phyloP scores from a whole-genome alignment of 2,329 filamentous ascomycete species.

The Thermothelomyces thermophilus region DNA sequence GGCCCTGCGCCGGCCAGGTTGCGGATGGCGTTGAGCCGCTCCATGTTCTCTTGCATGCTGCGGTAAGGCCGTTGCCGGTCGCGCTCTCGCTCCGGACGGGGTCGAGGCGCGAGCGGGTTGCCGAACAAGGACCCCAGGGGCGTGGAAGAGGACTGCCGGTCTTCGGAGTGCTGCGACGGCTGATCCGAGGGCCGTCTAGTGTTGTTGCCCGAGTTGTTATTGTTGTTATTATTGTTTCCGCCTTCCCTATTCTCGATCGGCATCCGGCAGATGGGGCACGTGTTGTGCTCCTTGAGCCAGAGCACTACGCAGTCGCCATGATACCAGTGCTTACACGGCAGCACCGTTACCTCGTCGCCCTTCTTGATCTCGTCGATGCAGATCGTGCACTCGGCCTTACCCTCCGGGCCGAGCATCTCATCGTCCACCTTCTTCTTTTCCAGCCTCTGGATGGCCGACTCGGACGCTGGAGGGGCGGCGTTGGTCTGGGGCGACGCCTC shows the following conservation, averaged over 20 bases:
- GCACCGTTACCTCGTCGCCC: slow-evolving; percentile 64
- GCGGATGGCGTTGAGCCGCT: slow-evolving; percentile 26
- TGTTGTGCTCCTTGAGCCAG: slow-evolving; percentile 88
- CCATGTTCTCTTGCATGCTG: slow-evolving; percentile 19
- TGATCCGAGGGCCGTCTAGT: background rate
- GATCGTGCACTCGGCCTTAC: slow-evolving; percentile 82
- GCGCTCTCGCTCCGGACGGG: background rate
- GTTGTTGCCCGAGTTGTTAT: background rate
- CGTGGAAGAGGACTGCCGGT: background rate
- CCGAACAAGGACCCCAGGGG: background rate
- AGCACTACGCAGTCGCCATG: slow-evolving; percentile 73
- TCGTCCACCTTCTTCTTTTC: slow-evolving; percentile 64
- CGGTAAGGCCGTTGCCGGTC: slow-evolving; percentile 5
- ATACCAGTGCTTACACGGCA: slow-evolving; percentile 94
- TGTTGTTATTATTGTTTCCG: background rate
- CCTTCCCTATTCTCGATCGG: slow-evolving; percentile 39
- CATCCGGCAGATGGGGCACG: slow-evolving; percentile 75
- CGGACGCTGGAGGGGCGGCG: slow-evolving; percentile 74
- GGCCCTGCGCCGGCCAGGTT: background rate
- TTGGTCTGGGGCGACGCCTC: slow-evolving; percentile 71
- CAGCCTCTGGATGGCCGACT: slow-evolving; percentile 65
- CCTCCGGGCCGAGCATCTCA: slow-evolving; percentile 59
- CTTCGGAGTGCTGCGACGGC: background rate
- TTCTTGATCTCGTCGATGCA: slow-evolving; percentile 81
- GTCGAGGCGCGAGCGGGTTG: background rate